A percentile compares a stretch with the other conserved stretches of the same genome.
These are phyloP conservation scores for Apiospora marii DNA, from an alignment of 2,329 filamentous ascomycete species.

Conservation along the genomic window DNA sequence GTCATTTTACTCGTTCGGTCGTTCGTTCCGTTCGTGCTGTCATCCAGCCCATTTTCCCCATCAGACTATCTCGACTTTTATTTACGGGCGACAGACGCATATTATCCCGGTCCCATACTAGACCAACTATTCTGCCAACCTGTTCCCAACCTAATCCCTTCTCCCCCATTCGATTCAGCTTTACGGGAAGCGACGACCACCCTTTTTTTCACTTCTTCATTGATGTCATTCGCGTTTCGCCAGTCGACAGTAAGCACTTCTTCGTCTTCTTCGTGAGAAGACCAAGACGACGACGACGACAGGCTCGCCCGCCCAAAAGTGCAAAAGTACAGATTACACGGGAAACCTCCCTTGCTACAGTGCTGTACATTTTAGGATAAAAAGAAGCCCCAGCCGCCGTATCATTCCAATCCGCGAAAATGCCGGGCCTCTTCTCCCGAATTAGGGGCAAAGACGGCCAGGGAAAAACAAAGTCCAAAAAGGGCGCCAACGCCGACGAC, in stretches of 20 bases:
- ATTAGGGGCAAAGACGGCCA: slow-evolving; percentile 79
- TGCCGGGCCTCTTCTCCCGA: slow-evolving; percentile 67
- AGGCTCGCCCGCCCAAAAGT: slow-evolving; percentile 10
- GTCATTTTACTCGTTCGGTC: slow-evolving; percentile 4
- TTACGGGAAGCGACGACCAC: not conserved
- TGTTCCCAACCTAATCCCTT: not conserved
- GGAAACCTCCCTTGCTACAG: not conserved
- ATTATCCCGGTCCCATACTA: slow-evolving; percentile 17
- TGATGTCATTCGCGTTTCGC: not conserved
- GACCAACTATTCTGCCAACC: slow-evolving; percentile 15
- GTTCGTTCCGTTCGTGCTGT: not conserved
- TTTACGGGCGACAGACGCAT: not conserved
- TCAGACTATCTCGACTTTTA: slow-evolving; percentile 21
- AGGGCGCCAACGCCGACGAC: slow-evolving; percentile 63
- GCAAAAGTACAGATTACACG: not conserved
- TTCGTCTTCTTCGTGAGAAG: not conserved
- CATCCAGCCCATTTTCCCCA: not conserved
- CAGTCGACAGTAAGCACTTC: not conserved
- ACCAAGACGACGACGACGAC: slow-evolving; percentile 5
- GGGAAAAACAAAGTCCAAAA: slow-evolving; percentile 67
- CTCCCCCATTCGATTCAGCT: not conserved
- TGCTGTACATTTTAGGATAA: not conserved
- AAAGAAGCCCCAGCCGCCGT: slow-evolving; percentile 13
- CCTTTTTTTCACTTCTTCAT: not conserved
- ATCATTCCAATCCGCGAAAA: slow-evolving; percentile 40